These are phyloP conservation scores for Fusarium graminum DNA, from an alignment of 2,329 filamentous ascomycete species.

Conservation along the genomic window DNA sequence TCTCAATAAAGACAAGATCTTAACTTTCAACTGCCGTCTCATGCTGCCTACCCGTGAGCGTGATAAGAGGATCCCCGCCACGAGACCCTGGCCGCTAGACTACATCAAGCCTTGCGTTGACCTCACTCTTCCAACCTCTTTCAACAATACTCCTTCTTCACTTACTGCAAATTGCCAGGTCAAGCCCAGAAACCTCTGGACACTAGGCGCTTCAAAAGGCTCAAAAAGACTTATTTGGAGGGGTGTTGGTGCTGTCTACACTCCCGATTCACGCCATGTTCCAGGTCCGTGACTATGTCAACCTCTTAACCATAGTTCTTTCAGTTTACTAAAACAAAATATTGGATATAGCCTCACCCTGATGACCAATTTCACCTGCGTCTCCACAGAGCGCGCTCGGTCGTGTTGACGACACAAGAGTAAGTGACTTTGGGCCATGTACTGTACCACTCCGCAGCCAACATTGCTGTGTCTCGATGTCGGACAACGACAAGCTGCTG, in stretches of 20 bases:
- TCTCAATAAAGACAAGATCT: neutral
- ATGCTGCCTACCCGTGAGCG: constrained; percentile 24
- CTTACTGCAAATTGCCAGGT: neutral
- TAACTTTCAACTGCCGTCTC: neutral
- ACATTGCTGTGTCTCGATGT: neutral
- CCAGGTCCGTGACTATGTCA: constrained; percentile 42
- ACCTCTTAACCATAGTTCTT: neutral
- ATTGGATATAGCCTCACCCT: constrained; percentile 67
- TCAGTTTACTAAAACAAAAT: constrained; percentile 25
- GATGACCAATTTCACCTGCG: constrained; percentile 83
- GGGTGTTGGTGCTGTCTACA: neutral
- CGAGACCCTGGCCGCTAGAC: constrained; percentile 35
- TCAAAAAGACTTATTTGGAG: neutral
- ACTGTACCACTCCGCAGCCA: neutral
- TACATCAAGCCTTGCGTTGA: constrained; percentile 20
- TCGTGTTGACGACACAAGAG: constrained; percentile 84
- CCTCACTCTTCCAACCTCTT: constrained; percentile 25
- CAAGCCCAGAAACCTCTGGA: neutral
- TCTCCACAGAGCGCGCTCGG: constrained; percentile 84
- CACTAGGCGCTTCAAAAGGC: neutral
- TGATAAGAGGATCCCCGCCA: constrained; percentile 12
- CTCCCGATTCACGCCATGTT: constrained; percentile 38
- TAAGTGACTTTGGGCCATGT: constrained; percentile 53
- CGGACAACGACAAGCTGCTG: neutral
- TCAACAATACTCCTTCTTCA: neutral